Evolutionary conservation across 2,329 filamentous ascomycete genomes (phyloP).

Genomic region (Dactylonectria estremocensis): DNA sequence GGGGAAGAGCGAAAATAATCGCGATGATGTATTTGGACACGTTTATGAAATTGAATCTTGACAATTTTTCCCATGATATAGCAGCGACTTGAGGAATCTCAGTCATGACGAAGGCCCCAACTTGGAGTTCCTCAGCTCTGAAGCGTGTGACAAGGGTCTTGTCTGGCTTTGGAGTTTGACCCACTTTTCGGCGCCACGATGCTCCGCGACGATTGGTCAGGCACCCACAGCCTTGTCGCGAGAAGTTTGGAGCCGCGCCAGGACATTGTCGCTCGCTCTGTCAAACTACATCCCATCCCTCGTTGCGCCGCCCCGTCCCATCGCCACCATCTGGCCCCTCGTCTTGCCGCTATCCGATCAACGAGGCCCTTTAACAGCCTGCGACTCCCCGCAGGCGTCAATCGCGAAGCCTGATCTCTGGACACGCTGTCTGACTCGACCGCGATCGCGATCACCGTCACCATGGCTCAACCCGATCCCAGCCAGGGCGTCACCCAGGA

Average conservation of each 20-base stretch:
- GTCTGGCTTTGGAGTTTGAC: conserved; percentile 16
- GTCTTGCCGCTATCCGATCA: conserved; percentile 15
- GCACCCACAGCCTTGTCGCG: conserved; percentile 53
- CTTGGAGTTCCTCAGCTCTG: not conserved
- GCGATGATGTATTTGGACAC: no score
- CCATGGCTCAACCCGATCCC: conserved; percentile 60
- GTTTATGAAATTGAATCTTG: no score
- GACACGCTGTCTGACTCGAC: conserved; percentile 30
- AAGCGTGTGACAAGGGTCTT: conserved; percentile 15
- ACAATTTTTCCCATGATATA: not conserved
- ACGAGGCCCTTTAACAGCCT: conserved; percentile 9
- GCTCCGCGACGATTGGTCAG: conserved; percentile 46
- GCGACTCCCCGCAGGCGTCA: conserved; percentile 28
- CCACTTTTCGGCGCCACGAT: conserved; percentile 36
- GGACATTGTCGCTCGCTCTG: conserved; percentile 38
- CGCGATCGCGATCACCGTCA: conserved; percentile 49
- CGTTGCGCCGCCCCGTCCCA: conserved; percentile 44
- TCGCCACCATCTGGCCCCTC: conserved; percentile 29
- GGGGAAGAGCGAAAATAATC: no score
- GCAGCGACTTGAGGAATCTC: not conserved
- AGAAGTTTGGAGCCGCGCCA: conserved; percentile 56
- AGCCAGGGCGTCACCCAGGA: conserved; percentile 61
- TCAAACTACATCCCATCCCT: conserved; percentile 42
- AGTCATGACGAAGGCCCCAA: not conserved
- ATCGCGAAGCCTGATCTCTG: conserved; percentile 39